Base-by-base conservation (phyloP, 2,329 filamentous ascomycete species). In the Allantophomopsis lycopodina region DNA sequence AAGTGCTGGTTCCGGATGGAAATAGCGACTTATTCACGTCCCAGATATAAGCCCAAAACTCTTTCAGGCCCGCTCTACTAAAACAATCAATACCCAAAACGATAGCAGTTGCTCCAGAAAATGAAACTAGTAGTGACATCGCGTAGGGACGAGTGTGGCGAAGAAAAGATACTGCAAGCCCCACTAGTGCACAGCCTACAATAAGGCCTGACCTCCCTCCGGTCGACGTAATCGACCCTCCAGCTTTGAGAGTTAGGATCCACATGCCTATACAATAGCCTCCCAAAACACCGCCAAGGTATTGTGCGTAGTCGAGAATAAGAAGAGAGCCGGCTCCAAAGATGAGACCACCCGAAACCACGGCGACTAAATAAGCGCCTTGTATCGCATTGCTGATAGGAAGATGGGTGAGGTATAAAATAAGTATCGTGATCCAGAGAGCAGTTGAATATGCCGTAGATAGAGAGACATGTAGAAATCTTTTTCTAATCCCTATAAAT, bases 41-140 rank as follows among this genome's bases (percentile, higher is more conserved):
- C 89, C 89, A 96, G 31, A 94, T 69, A 56, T 93, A 96, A 5
- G 85, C 71, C 89, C 89, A 96, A 49, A 95, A 95, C 57, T 96
- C 89, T 58, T 94, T 95, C 50, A 94, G 64, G 0, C 89, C 89
- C n/a, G 87, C 86, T 45, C 77, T 69, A 51, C 79, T 89, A 51
- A 89, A 93, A 58, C 86, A 94, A 56, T 96, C 89, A 42, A 96
- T 83, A 2, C 89, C 89, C 2, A 96, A 60, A 12, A 94, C 73
- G 1, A 81, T 68, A 3, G 75, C 75, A 0, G 86, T 94, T 3
- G 86, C 80, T 7, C 89, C 89, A 4, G 76, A 71, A 54, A 95
- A 93, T 0, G 88, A 75, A 11, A 86, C 86, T 36, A 74, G 75
- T 11, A 65, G 65, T 31, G 95, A 89, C 37, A 94, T 62, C 2